Conservation (phyloP, 257 asterid genomes). For the Petunia secreta region DNA sequence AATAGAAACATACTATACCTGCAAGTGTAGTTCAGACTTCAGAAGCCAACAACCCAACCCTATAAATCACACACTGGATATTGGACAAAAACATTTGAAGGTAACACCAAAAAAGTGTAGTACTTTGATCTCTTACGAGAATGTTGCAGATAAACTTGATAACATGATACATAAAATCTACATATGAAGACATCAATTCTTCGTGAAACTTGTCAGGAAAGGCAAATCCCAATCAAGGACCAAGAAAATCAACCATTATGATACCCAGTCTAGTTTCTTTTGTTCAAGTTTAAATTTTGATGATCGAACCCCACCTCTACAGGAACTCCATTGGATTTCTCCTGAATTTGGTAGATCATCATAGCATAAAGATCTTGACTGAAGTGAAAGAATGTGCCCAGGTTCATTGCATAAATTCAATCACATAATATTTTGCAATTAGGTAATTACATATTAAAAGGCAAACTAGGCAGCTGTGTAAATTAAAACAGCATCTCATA, state of each 20-base stretch:
- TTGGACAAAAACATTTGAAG: background rate
- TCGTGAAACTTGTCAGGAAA: background rate
- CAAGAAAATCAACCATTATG: background rate
- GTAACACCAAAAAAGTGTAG: constrained; percentile 13
- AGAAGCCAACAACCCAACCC: background rate
- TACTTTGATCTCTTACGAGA: background rate
- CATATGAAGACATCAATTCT: constrained; percentile 5
- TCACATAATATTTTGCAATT: background rate
- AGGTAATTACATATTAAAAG: background rate
- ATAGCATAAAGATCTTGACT: constrained; percentile 4
- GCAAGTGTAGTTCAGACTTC: constrained; percentile 39
- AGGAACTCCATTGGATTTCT: background rate
- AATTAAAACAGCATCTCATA: background rate
- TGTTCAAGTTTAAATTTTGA: background rate
- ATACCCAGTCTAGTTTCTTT: background rate
- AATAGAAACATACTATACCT: constrained; percentile 96
- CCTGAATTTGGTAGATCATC: background rate
- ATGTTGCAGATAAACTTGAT: constrained; percentile 11
- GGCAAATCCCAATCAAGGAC: constrained; percentile 15
- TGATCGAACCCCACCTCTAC: background rate
- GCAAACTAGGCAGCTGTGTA: background rate
- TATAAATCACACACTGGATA: background rate
- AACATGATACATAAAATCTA: background rate
- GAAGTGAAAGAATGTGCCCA: background rate
- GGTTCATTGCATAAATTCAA: background rate